phyloP scores from a whole-genome alignment of 306 rosid genomes.

The Vicia villosa region DNA sequence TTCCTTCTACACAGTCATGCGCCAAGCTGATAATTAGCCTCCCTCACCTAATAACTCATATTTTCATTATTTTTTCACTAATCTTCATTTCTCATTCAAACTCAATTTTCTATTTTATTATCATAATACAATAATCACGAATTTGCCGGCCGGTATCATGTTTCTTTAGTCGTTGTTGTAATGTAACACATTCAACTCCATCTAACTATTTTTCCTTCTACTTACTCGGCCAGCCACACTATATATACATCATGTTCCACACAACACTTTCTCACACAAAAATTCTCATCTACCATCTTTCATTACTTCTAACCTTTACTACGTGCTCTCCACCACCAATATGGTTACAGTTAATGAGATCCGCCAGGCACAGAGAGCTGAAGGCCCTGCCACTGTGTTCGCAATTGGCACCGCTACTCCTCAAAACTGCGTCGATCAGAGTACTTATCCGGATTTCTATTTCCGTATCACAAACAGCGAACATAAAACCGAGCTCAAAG shows the following conservation, averaged over 20 bases:
- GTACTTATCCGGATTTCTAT: constrained; percentile 57
- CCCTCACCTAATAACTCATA: background rate
- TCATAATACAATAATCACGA: background rate
- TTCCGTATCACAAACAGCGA: constrained; percentile 59
- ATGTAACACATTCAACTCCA: background rate
- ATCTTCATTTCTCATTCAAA: background rate
- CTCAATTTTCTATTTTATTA: background rate
- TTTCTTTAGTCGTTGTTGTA: background rate
- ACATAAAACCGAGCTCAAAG: background rate
- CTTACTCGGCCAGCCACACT: background rate
- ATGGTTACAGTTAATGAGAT: constrained; percentile 49
- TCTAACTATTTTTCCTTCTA: background rate
- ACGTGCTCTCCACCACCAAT: background rate
- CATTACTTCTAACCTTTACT: background rate
- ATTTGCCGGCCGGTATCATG: background rate
- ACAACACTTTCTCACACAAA: background rate
- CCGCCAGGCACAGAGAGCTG: constrained; percentile 60
- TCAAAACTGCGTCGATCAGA: constrained; percentile 54
- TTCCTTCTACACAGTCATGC: background rate
- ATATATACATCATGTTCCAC: background rate
- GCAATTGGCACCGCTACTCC: constrained; percentile 68
- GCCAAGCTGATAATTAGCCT: background rate
- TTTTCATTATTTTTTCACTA: background rate
- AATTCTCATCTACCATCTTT: background rate
- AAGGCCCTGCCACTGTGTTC: constrained; percentile 64